Base-by-base conservation (phyloP, 148 eudicot species). In the Vaccinium macrocarpon region DNA sequence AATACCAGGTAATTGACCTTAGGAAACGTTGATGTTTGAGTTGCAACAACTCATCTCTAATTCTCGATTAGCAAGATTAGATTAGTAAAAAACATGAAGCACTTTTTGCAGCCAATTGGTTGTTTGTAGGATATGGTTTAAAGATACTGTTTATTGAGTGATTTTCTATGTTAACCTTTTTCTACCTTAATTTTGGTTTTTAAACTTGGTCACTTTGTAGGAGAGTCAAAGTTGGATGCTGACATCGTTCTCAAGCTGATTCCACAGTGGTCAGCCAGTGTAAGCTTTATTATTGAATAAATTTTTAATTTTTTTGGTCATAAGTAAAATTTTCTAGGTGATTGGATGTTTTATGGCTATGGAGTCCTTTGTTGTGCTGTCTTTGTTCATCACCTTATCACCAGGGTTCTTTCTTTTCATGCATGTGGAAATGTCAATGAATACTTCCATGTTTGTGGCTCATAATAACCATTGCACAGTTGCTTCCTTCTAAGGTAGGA, bases 201-300 rank as follows among this genome's bases (percentile, higher is more conserved):
- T 13, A 11, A 4, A 21, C 72, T 29, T 10, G 82, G 70, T 80
- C 64, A 66, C 78, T 13, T 74, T 81, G 52, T 86, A 89, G 88
- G 82, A 89, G 86, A 84, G 71, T 64, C 78, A n/a, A 87, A 88
- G 53, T 4, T 90, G 64, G 94, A 92, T 76, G 77, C 59, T 53
- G 91, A 91, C 83, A 89, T 64, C 74, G 89, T 92, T 79, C 90
- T 93, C 82, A 91, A 84, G 90, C 80, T 93, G 76, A 86, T 93
- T 55, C 91, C 94, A 11, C 91, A 91, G 77, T 94, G 93, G 95
- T 87, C 98, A 66, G 85, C 89, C 79, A 83, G 79, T 82, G 98
- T 93, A 87, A 91, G 94, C 76, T 46, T 81, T 74, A 46, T 57
- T 55, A 49, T 52, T 25, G 77, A 42, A 16, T 38, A 53, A 3